Evolutionary conservation across 345 rosid genomes (phyloP), one percentile per base, ranked within the genome.

Genomic region (Boechera divaricarpa): DNA sequence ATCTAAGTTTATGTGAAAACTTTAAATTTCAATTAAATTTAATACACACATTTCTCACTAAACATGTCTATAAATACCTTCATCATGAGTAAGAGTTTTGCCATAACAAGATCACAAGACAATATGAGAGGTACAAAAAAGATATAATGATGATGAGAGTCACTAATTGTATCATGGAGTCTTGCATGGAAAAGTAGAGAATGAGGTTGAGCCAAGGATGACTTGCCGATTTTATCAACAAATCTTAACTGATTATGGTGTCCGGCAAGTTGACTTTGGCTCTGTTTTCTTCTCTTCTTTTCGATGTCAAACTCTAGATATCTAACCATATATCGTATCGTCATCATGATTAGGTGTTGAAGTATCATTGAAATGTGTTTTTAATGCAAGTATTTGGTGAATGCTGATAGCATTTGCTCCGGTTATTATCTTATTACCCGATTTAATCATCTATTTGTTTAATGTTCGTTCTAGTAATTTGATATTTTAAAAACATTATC

Each of bases 131-230:
- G 8, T 65, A 32, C n/a, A 70, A 2, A 63, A 32, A 52, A 28
- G 10, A 56, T 7, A 63, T 6, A 54, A 63, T 47, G 72, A 38
- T 49, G 32, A 49, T 18, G 65, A 32, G 44, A 67, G 73, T 33
- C 32, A 55, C 59, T 24, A 2, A 7, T 0, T 56, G 41, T 72
- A 66, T 66, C 56, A 72, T 47, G 7, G 72, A 58, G 73, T 78
- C 63, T 78, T 59, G 73, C 77, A 72, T 78, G 42, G 77, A 59
- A 59, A 13, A 78, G 33, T 67, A 72, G 77, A 66, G 63, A 66
- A 65, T 59, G 81, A 72, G 39, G 12, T 4, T 78, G 81, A 78
- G 77, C 81, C 81, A 78, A 78, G 45, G 81, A 78, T 72, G 81
- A 78, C 77, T 78, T 78, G 77, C 81, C 81, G 77, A 56, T 32